Conservation (phyloP, 768 basidiomycete genomes). For the Naganishia onofrii region DNA sequence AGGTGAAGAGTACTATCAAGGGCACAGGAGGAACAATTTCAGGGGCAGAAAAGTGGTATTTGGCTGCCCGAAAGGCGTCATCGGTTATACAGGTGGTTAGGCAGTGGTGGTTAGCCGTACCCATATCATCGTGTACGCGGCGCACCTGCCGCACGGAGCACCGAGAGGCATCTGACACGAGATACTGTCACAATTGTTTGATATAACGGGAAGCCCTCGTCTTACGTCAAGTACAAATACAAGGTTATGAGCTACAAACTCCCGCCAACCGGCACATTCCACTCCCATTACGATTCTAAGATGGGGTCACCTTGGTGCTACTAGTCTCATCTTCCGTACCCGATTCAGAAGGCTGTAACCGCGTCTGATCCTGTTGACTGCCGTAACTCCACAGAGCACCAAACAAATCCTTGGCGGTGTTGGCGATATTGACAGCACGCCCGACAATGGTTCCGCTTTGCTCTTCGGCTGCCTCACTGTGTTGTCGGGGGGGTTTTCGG, state of each 20-base stretch:
- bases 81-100: too few relatives aligned
- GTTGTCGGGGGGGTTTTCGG: constrained; percentile 36
- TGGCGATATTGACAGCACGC: constrained; percentile 74
- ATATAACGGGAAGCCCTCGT: neutral
- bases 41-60: too few relatives aligned
- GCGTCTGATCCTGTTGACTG: constrained; percentile 27
- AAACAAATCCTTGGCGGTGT: constrained; percentile 71
- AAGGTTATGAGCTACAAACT: constrained; percentile 2
- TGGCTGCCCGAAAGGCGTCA: too few relatives aligned
- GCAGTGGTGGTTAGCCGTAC: too few relatives aligned
- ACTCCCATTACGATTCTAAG: constrained; percentile 6
- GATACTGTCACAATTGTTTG: neutral
- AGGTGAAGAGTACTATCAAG: too few relatives aligned
- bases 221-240: constrained; percentile 1
- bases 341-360: constrained; percentile 47
- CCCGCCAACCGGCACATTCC: neutral
- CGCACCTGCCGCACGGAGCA: neutral
- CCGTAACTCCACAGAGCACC: constrained; percentile 61
- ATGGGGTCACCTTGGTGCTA: neutral
- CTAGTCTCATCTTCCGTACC: neutral
- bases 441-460: constrained; percentile 58
- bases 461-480: constrained; percentile 34
- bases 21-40: too few relatives aligned
- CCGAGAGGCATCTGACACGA: neutral
- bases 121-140: too few relatives aligned